These are phyloP conservation scores for Pseudogymnoascus sp. DNA, from an alignment of 2,329 filamentous ascomycete genomes.

Conservation along the genomic window DNA sequence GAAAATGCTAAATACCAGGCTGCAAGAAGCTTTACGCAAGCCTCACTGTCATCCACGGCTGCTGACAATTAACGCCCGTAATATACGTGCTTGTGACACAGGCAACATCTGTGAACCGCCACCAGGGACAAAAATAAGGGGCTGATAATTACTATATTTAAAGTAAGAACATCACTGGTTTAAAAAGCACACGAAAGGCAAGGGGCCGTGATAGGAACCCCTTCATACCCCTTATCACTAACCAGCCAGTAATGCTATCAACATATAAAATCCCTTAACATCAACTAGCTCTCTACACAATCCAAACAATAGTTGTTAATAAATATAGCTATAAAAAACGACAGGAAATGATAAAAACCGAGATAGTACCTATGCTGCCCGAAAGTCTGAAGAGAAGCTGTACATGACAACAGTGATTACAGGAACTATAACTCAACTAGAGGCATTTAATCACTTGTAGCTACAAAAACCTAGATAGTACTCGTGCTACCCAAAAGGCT, in stretches of 20 bases:
- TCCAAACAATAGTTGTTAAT: too few species aligned
- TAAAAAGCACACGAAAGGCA: not conserved
- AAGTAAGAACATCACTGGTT: not conserved
- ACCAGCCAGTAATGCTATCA: not conserved
- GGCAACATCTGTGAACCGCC: not conserved
- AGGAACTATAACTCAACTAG: too few species aligned
- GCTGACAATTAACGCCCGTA: not conserved
- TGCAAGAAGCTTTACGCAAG: constrained; percentile 1
- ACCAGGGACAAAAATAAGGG: not conserved
- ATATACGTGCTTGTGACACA: not conserved
- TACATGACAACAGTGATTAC: too few species aligned
- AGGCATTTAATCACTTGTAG: too few species aligned
- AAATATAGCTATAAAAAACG: too few species aligned
- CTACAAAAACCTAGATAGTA: too few species aligned
- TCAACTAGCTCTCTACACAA: too few species aligned
- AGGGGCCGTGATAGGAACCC: not conserved
- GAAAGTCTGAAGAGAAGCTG: too few species aligned
- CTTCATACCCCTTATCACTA: not conserved
- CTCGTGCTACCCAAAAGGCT: too few species aligned
- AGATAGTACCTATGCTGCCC: too few species aligned
- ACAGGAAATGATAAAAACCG: too few species aligned
- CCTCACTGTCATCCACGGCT: not conserved
- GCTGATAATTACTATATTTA: not conserved
- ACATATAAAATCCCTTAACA: too few species aligned
- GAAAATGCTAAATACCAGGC: not conserved